These are phyloP conservation scores for Musa balbisiana DNA, from an alignment of 202 grass and related monocot species.

Conservation along the genomic window DNA sequence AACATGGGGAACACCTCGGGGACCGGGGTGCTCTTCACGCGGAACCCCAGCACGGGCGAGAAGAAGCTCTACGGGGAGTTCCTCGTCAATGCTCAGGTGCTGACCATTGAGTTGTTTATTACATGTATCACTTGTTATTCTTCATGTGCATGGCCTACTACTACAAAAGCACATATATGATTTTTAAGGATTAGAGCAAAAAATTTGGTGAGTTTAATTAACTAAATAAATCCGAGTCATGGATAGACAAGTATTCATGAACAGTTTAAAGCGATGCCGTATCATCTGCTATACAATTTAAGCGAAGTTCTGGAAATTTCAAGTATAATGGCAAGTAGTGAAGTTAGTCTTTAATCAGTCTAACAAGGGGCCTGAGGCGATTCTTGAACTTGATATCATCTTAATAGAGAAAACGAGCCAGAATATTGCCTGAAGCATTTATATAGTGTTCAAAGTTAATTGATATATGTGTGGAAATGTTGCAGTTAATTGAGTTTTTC, in stretches of 20 bases:
- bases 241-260: neutral
- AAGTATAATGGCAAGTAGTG: neutral
- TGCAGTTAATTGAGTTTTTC: neutral
- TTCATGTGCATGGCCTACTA: neutral
- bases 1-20: constrained; percentile 96
- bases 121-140: neutral
- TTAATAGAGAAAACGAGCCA: neutral
- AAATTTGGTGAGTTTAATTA: neutral
- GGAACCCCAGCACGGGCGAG: constrained; percentile 89
- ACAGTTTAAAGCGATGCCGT: neutral
- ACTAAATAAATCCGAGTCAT: neutral
- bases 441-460: too few relatives aligned
- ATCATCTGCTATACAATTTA: too few relatives aligned
- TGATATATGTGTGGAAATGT: neutral
- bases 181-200: neutral
- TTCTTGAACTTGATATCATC: neutral
- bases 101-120: neutral
- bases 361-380: too few relatives aligned
- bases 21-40: constrained; percentile 88
- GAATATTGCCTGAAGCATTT: neutral
- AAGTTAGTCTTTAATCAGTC: neutral
- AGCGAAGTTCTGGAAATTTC: too few relatives aligned
- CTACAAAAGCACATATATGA: too few relatives aligned
- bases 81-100: constrained; percentile 86
- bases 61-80: constrained; percentile 96